Conservation (phyloP, 2,329 filamentous ascomycete species). For the Fusarium coffeatum region DNA sequence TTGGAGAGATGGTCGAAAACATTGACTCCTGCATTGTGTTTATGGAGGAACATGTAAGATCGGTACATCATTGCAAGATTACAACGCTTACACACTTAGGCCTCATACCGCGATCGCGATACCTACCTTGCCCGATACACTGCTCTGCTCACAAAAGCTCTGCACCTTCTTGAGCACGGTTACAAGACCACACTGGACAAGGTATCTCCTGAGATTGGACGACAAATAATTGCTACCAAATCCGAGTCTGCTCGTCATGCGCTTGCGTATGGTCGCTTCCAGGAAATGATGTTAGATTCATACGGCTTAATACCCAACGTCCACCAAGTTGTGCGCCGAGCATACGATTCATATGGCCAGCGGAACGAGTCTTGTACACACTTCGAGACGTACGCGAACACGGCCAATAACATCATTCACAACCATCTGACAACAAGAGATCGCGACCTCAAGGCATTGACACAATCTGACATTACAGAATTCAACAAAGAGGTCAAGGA, state of each 20-base stretch:
- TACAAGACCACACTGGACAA: slow-evolving; percentile 65
- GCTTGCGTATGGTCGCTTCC: slow-evolving; percentile 69
- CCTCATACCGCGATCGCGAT: slow-evolving; percentile 86
- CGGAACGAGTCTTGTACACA: slow-evolving; percentile 57
- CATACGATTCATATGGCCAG: slow-evolving; percentile 65
- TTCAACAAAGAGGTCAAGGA: slow-evolving; percentile 65
- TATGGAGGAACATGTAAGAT: slow-evolving; percentile 83
- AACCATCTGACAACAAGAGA: slow-evolving; percentile 66
- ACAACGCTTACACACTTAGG: slow-evolving; percentile 57
- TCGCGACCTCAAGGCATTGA: slow-evolving; percentile 63
- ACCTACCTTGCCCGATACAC: slow-evolving; percentile 90
- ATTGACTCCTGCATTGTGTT: slow-evolving; percentile 93
- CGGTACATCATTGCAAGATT: not conserved
- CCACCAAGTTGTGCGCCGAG: slow-evolving; percentile 62
- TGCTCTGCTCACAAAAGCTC: slow-evolving; percentile 76
- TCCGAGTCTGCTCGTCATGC: slow-evolving; percentile 70
- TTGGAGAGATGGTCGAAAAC: slow-evolving; percentile 87
- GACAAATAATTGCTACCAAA: slow-evolving; percentile 65
- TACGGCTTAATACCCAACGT: slow-evolving; percentile 68
- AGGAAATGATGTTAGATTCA: slow-evolving; percentile 67
- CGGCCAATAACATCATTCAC: slow-evolving; percentile 65
- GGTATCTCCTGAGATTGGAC: slow-evolving; percentile 65
- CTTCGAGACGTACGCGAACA: slow-evolving; percentile 65
- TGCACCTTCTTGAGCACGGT: slow-evolving; percentile 70
- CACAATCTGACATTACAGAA: slow-evolving; percentile 65